Evolutionary conservation across 495 filamentous ascomycete genomes (phyloP), one percentile per base, ranked within the genome.

Genomic region (Penicillium chermesinum): DNA sequence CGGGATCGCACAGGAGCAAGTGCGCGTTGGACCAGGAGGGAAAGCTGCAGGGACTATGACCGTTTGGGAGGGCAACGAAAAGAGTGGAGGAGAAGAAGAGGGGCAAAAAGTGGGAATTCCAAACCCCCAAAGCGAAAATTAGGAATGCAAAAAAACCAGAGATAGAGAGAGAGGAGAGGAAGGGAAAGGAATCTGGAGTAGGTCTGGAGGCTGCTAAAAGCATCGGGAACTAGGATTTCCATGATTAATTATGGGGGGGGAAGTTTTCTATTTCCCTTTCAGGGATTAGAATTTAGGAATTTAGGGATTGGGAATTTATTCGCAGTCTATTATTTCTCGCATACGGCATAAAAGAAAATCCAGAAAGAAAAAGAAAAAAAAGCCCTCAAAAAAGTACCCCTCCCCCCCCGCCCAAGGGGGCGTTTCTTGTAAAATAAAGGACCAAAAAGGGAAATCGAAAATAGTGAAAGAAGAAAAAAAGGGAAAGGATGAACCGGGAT

Each of bases 1-100:
- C 63, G 68, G 66, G 52, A 66, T 61, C 59, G 63, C 66, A 56
- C 62, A 71, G 62, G 54, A 57, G 38, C 47, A 48, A 49, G 49
- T 43, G 59, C 54, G 56, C 51, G 49, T 50, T 52, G 53, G 48
- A 48, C 40, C 52, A 41, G 43, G 61, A 53, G 61, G 66, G 65
- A 59, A 63, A 65, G 64, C 65, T 66, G 67, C 67, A 71, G 67
- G 59, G 58, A 59, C 64, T 61, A 53, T 62, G 51, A 49, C 53
- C 34, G 52, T 52, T 51, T 52, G 48, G 41, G 39, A 37, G 27
- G 41, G 3, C 20, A n/a, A n/a, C n/a, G n/a, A 47, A 38, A 18
- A 30, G 38, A 20, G 22, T 37, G 57, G 48, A 47, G 15, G 34
- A 53, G 30, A 16, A 39, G 17, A 36, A 48, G 15, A 37, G 12